These are phyloP conservation scores for Perilla frutescens DNA, from an alignment of 257 asterid genomes.

Conservation along the genomic window DNA sequence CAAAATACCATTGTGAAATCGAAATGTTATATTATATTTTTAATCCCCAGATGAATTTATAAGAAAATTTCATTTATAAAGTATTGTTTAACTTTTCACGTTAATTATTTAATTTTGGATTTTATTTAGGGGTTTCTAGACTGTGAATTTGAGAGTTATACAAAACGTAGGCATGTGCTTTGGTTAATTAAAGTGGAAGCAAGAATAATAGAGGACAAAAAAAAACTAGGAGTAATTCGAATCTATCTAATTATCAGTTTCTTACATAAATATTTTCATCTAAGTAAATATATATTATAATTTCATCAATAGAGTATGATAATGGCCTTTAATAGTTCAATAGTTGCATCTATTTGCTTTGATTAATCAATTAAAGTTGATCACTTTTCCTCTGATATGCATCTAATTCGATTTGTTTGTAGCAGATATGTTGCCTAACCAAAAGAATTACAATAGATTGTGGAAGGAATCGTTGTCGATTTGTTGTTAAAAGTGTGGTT, in stretches of 20 bases:
- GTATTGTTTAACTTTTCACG: background rate
- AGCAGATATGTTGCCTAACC: conserved; percentile 23
- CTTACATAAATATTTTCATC: background rate
- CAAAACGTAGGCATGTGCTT: conserved; percentile 25
- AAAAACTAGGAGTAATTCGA: background rate
- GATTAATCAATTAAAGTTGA: conserved; percentile 26
- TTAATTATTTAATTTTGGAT: background rate
- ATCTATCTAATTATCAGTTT: background rate
- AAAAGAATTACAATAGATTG: background rate
- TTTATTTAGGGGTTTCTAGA: background rate
- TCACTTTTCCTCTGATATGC: conserved; percentile 27
- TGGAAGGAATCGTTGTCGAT: conserved; percentile 15
- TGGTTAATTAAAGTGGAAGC: conserved; percentile 34
- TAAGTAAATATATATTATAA: background rate
- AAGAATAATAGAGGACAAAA: conserved; percentile 17
- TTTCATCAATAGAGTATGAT: background rate
- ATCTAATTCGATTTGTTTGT: conserved; percentile 41
- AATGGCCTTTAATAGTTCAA: background rate
- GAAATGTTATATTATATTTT: background rate
- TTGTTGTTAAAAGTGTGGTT: conserved; percentile 6
- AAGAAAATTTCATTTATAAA: background rate
- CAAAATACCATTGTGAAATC: background rate
- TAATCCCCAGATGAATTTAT: background rate
- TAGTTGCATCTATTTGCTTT: conserved; percentile 7
- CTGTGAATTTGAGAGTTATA: background rate